phyloP scores from a whole-genome alignment of 805 yeast genomes.

The Wickerhamomyces sydowiorum region DNA sequence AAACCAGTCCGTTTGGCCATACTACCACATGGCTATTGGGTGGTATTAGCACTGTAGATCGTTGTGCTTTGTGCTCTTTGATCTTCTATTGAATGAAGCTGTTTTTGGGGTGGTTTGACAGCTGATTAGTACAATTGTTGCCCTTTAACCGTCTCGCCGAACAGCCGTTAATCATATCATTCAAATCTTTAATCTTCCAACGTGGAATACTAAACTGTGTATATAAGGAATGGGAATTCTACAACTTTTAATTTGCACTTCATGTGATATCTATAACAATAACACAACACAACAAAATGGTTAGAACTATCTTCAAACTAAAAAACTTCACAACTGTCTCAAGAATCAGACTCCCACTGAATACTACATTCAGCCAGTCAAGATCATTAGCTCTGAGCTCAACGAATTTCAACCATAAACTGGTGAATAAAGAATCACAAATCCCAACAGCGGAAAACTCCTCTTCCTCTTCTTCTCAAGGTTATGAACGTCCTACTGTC shows the following conservation, averaged over 20 bases:
- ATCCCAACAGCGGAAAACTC: constrained; percentile 4
- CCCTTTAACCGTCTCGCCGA: not conserved
- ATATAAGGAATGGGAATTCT: not conserved
- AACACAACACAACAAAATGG: not conserved
- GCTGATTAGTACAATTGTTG: not conserved
- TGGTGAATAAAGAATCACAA: constrained; percentile 16
- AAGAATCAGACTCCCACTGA: not conserved
- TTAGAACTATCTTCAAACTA: not conserved
- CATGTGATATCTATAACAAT: too few species aligned
- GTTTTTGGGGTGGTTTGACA: too few species aligned
- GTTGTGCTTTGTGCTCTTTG: too few species aligned
- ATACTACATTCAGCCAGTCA: not conserved
- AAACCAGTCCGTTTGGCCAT: too few species aligned
- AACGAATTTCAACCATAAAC: constrained; percentile 13
- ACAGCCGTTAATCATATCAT: not conserved
- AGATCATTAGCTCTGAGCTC: constrained; percentile 1
- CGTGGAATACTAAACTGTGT: too few species aligned
- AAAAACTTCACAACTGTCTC: constrained; percentile 2
- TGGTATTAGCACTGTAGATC: too few species aligned
- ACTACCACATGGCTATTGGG: too few species aligned
- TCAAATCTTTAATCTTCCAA: too few species aligned
- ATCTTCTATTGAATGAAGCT: too few species aligned
- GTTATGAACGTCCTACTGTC: constrained; percentile 19
- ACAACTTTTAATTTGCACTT: too few species aligned
- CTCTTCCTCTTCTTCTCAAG: constrained; percentile 7